Percentiles rank a stretch among this genome's conserved stretches.
phyloP scores from a whole-genome alignment of 179 eudicot species.

The Spinacia oleracea region DNA sequence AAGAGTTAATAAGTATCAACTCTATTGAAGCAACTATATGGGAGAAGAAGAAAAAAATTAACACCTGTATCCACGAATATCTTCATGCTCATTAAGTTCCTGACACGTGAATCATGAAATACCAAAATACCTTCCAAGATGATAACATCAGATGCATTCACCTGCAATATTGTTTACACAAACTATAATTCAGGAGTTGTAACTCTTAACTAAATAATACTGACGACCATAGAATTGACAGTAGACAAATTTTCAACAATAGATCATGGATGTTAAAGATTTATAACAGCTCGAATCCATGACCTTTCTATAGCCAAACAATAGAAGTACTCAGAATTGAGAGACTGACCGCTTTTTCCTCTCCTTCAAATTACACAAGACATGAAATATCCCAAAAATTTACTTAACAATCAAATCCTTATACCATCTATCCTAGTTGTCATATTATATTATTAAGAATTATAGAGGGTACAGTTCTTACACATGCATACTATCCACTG shows the following conservation, averaged over 20 bases:
- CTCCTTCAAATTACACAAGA: background rate
- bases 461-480: background rate
- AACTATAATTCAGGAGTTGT: background rate
- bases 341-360: background rate
- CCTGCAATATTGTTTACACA: constrained; percentile 39
- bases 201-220: background rate
- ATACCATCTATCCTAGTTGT: background rate
- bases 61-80: constrained; percentile 84
- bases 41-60: background rate
- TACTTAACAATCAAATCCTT: background rate
- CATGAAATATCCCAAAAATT: background rate
- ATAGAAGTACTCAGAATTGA: background rate
- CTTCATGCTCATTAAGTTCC: constrained; percentile 85
- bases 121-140: constrained; percentile 86
- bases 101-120: constrained; percentile 75
- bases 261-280: background rate
- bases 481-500: background rate
- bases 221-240: background rate
- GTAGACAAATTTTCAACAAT: background rate
- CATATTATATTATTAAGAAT: background rate
- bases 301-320: background rate
- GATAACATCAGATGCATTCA: constrained; percentile 83
- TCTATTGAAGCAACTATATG: background rate
- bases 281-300: constrained; percentile 1
- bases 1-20: constrained; percentile 1